phyloP scores from a whole-genome alignment of 78 protist species.

The Dictyostelium discoideum region DNA sequence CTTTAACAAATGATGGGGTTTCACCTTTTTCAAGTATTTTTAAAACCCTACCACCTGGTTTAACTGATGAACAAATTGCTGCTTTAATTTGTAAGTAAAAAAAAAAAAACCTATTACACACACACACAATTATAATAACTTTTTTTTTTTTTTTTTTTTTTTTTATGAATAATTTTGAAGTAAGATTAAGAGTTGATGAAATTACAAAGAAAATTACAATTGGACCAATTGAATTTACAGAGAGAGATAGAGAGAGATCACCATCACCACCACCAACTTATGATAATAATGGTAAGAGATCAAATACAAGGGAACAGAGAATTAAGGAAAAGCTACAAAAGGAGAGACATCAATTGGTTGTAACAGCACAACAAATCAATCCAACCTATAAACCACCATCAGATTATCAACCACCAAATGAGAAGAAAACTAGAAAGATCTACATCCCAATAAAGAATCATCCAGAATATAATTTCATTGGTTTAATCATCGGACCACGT shows the following conservation, averaged over 20 bases:
- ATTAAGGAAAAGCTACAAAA: conserved; percentile 55
- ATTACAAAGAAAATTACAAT: conserved; percentile 66
- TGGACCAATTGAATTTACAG: conserved; percentile 64
- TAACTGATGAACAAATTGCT: conserved; percentile 67
- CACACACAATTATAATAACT: not conserved
- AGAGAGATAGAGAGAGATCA: conserved; percentile 78
- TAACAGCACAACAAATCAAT: conserved; percentile 21
- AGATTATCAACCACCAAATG: conserved; percentile 78
- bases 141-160: not conserved
- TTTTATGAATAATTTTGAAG: not conserved
- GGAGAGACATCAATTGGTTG: conserved; percentile 82
- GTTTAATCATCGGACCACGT: conserved; percentile 88
- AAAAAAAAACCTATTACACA: not conserved
- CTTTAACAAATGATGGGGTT: not conserved
- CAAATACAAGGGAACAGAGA: conserved; percentile 92
- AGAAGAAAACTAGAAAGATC: conserved; percentile 84
- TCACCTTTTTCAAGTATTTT: conserved; percentile 14
- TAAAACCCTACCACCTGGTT: conserved; percentile 66
- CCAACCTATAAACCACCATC: conserved; percentile 86
- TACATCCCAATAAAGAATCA: conserved; percentile 90
- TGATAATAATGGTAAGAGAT: conserved; percentile 89
- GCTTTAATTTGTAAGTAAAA: conserved; percentile 44
- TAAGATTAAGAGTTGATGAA: conserved; percentile 76
- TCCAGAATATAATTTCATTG: conserved; percentile 93
- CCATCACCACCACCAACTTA: conserved; percentile 92